These are phyloP conservation scores for Tremella fuciformis DNA, from an alignment of 768 basidiomycete genomes.

Conservation along the genomic window DNA sequence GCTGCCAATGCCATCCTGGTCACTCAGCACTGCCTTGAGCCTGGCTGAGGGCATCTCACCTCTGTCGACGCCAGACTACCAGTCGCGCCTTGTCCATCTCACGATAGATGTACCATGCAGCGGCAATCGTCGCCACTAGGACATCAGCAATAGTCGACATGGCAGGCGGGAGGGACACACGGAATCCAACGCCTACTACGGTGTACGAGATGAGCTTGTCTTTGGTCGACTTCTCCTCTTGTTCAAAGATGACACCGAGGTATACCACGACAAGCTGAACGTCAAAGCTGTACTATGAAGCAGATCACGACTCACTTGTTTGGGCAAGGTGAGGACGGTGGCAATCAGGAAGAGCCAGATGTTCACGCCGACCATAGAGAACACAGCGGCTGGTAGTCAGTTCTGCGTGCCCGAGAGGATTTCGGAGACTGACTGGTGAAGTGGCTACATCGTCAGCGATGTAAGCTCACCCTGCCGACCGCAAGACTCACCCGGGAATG, in stretches of 20 bases:
- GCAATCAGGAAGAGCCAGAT: conserved; percentile 47
- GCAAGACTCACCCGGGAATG: conserved; percentile 48
- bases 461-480: not conserved
- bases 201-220: conserved; percentile 67
- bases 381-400: conserved; percentile 44
- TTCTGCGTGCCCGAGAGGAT: not conserved
- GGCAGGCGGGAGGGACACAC: conserved; percentile 22
- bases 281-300: not conserved
- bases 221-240: conserved; percentile 52
- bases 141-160: conserved; percentile 9
- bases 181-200: conserved; percentile 65
- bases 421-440: not conserved
- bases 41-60: conserved; percentile 26
- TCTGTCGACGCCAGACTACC: conserved; percentile 42
- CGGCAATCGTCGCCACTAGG: conserved; percentile 40
- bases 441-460: conserved; percentile 1
- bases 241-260: conserved; percentile 61
- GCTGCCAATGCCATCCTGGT: conserved; percentile 32
- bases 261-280: conserved; percentile 79
- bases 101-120: conserved; percentile 63
- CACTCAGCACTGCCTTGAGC: not conserved
- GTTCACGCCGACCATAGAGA: conserved; percentile 48
- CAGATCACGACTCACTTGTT: conserved; percentile 38
- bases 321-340: conserved; percentile 44
- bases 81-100: conserved; percentile 48